Conservation (phyloP, 768 basidiomycete genomes). For the Podaxis sp. region DNA sequence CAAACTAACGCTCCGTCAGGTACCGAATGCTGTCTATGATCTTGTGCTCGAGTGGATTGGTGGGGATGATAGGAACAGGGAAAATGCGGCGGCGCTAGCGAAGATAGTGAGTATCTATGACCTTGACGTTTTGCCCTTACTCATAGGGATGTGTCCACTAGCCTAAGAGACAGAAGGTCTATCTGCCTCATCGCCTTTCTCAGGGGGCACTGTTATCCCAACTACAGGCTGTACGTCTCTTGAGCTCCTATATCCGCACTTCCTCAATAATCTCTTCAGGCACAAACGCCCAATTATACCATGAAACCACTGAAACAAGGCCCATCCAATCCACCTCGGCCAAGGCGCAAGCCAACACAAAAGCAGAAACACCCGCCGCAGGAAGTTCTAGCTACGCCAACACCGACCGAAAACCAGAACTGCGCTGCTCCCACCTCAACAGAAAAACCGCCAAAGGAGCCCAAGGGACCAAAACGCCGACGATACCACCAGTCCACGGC, state of each 20-base stretch:
- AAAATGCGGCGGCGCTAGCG: constrained; percentile 40
- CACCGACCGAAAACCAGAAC: constrained; percentile 13
- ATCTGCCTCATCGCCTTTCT: constrained; percentile 52
- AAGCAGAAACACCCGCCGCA: constrained; percentile 26
- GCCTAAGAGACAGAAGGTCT: constrained; percentile 43
- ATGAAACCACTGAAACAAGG: constrained; percentile 60
- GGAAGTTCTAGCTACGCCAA: constrained; percentile 13
- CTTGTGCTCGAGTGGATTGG: constrained; percentile 60
- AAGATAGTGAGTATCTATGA: constrained; percentile 35
- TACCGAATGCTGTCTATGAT: constrained; percentile 50
- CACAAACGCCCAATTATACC: constrained; percentile 36
- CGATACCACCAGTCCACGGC: constrained; percentile 6
- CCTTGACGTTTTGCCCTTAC: background rate
- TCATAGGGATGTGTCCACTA: background rate
- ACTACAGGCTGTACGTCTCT: constrained; percentile 48
- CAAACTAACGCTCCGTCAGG: constrained; percentile 31
- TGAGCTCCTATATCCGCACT: background rate
- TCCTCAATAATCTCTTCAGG: constrained; percentile 23
- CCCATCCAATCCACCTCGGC: constrained; percentile 23
- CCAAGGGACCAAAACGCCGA: constrained; percentile 3
- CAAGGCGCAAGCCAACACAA: constrained; percentile 21
- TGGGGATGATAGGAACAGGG: constrained; percentile 44
- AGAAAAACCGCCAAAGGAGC: constrained; percentile 30
- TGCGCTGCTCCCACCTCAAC: constrained; percentile 8
- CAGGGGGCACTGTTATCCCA: constrained; percentile 53